phyloP scores from a whole-genome alignment of 2,329 filamentous ascomycete genomes.

The Orbilia quercus region DNA sequence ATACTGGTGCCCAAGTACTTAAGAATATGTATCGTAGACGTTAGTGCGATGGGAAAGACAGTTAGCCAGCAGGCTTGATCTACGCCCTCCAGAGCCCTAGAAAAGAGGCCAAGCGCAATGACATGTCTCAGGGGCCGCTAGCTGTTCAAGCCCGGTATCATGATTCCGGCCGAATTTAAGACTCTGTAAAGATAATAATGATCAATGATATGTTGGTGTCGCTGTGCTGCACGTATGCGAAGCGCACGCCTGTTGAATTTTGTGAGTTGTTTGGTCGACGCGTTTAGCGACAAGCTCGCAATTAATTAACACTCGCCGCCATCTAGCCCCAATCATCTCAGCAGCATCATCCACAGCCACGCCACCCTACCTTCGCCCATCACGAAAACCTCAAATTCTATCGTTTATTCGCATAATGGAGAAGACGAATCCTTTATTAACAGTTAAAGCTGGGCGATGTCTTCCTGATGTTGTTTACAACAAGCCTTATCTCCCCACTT shows the following conservation, averaged over 20 bases:
- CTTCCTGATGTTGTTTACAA: conserved; percentile 54
- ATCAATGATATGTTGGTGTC: too few species aligned
- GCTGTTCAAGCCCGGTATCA: neutral
- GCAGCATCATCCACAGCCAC: conserved; percentile 9
- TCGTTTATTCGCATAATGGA: conserved; percentile 16
- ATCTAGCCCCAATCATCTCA: conserved; percentile 9
- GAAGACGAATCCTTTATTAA: conserved; percentile 33
- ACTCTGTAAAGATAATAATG: too few species aligned
- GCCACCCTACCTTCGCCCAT: neutral
- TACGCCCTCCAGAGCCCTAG: conserved; percentile 8
- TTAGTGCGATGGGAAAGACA: neutral
- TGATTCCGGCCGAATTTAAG: neutral
- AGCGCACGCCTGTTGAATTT: conserved; percentile 51
- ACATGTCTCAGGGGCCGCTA: conserved; percentile 6
- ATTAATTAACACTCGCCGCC: conserved; percentile 25
- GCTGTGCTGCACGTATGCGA: too few species aligned
- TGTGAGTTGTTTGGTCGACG: conserved; percentile 52
- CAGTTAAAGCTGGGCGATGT: conserved; percentile 60
- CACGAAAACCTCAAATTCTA: neutral
- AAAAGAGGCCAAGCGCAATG: neutral
- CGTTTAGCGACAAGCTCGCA: conserved; percentile 20
- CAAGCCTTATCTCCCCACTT: neutral
- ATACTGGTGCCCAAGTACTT: too few species aligned
- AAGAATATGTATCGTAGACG: too few species aligned
- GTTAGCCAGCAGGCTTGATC: conserved; percentile 5